Percentiles rank a stretch among this genome's conserved stretches.
Evolutionary conservation across 1,284 basidiomycete species (phyloP).

Genomic region (Puccinia sorghi): DNA sequence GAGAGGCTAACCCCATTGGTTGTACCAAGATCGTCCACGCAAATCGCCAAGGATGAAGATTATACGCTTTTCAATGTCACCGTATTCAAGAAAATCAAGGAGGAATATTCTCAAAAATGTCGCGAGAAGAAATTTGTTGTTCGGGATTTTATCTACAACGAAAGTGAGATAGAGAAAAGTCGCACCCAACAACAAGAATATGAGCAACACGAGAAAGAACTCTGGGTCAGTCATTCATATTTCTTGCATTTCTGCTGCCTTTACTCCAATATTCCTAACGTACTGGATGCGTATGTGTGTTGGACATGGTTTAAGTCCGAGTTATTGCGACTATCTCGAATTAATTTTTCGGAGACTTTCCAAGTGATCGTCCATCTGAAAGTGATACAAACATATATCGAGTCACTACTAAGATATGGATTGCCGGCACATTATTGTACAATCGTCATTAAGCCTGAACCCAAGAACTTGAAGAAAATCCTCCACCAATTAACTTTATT

Average conservation of each 20-base stretch:
- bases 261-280: not conserved
- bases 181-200: constrained; percentile 76
- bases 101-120: constrained; percentile 91
- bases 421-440: constrained; percentile 88
- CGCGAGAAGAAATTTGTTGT: constrained; percentile 95
- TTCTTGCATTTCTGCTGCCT: not conserved
- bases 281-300: constrained; percentile 6
- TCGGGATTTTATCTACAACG: constrained; percentile 90
- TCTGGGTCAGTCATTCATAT: constrained; percentile 70
- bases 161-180: constrained; percentile 79
- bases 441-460: constrained; percentile 83
- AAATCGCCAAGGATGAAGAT: constrained; percentile 71
- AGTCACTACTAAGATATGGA: constrained; percentile 93
- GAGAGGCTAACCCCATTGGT: constrained; percentile 87
- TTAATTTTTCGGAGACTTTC: constrained; percentile 96
- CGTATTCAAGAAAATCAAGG: constrained; percentile 85
- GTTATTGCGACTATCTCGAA: constrained; percentile 83
- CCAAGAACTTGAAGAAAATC: constrained; percentile 74
- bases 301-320: constrained; percentile 70
- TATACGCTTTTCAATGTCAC: constrained; percentile 84
- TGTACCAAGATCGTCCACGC: constrained; percentile 85
- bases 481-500: constrained; percentile 73
- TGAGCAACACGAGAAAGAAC: constrained; percentile 87
- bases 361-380: constrained; percentile 93
- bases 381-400: constrained; percentile 84